Conservation (phyloP, 768 basidiomycete species). For the Rhodotorula babjevae region DNA sequence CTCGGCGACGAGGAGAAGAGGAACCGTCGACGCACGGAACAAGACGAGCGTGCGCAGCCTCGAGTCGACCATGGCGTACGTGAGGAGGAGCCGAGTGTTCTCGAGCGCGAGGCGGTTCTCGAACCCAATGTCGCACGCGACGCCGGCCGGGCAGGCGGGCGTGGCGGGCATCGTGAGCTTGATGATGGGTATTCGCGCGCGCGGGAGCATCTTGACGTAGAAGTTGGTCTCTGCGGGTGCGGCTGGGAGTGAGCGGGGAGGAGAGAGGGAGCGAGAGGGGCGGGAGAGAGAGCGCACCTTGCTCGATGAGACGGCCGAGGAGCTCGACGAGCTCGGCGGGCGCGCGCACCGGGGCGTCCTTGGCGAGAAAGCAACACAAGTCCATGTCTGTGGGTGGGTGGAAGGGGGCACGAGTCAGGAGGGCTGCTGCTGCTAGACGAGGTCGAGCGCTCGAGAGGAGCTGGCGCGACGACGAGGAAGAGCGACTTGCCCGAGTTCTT, state of each 20-base stretch:
- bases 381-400: slow-evolving; percentile 74
- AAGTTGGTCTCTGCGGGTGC: slow-evolving; percentile 75
- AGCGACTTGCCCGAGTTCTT: slow-evolving; percentile 73
- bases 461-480: not conserved
- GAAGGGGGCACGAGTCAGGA: not conserved
- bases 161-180: slow-evolving; percentile 79
- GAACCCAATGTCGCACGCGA: slow-evolving; percentile 97
- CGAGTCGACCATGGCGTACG: slow-evolving; percentile 94
- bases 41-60: slow-evolving; percentile 89
- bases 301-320: slow-evolving; percentile 86
- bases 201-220: slow-evolving; percentile 89
- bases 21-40: slow-evolving; percentile 70
- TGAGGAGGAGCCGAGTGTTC: slow-evolving; percentile 91
- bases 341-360: slow-evolving; percentile 63
- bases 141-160: slow-evolving; percentile 60
- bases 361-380: slow-evolving; percentile 78
- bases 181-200: slow-evolving; percentile 97
- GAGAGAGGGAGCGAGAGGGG: slow-evolving; percentile 2
- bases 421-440: no score
- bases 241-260: not conserved
- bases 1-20: no score
- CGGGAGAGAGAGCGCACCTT: slow-evolving; percentile 58
- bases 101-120: slow-evolving; percentile 95
- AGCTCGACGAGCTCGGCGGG: slow-evolving; percentile 88
- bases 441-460: not conserved